phyloP scores from a whole-genome alignment of 208 protist species.

The Leishmania arabica region DNA sequence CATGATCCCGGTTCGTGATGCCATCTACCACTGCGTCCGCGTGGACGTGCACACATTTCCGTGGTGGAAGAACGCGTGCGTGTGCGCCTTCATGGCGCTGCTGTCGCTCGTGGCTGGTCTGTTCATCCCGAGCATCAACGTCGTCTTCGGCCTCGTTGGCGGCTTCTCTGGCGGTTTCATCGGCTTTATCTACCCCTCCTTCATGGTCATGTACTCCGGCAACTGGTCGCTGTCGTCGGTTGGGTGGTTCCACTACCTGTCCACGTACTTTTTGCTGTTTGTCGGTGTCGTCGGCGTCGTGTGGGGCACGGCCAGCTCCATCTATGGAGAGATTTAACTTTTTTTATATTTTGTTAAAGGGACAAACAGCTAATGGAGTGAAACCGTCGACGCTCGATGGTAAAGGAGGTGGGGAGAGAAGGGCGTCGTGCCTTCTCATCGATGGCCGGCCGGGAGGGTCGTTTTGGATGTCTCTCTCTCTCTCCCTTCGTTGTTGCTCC shows the following conservation, averaged over 20 bases:
- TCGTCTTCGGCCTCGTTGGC: slow-evolving; percentile 78
- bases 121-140: slow-evolving; percentile 69
- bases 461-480: too few species aligned
- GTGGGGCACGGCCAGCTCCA: slow-evolving; percentile 56
- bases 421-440: background rate
- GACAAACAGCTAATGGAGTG: too few species aligned
- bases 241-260: slow-evolving; percentile 60
- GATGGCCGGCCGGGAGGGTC: background rate
- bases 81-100: slow-evolving; percentile 42
- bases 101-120: slow-evolving; percentile 56
- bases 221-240: slow-evolving; percentile 39
- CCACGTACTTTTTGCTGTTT: slow-evolving; percentile 64
- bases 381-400: background rate
- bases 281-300: slow-evolving; percentile 68
- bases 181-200: slow-evolving; percentile 71
- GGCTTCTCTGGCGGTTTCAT: slow-evolving; percentile 70
- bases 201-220: slow-evolving; percentile 74
- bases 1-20: slow-evolving; percentile 67
- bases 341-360: background rate
- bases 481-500: too few species aligned
- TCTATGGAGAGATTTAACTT: slow-evolving; percentile 49
- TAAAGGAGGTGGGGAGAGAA: too few species aligned
- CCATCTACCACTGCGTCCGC: slow-evolving; percentile 55
- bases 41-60: slow-evolving; percentile 40
- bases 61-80: slow-evolving; percentile 54